Conservation (phyloP, 2,329 filamentous ascomycete genomes). For the Colletotrichum limetticola region DNA sequence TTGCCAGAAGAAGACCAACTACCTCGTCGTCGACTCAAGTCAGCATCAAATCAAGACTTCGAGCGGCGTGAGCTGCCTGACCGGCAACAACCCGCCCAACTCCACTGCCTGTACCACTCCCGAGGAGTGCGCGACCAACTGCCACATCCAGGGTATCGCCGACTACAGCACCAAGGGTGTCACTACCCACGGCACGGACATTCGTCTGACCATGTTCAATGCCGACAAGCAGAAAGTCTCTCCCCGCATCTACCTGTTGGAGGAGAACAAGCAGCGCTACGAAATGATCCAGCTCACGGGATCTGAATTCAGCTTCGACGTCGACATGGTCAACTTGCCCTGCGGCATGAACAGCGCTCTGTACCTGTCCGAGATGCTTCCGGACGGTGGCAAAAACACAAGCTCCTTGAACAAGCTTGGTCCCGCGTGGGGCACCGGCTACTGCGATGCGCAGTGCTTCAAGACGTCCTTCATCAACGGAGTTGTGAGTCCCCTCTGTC, state of each 20-base stretch:
- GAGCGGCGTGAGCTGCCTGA: slow-evolving; percentile 39
- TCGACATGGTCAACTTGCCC: slow-evolving; percentile 71
- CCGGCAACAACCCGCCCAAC: slow-evolving; percentile 44
- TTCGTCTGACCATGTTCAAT: slow-evolving; percentile 41
- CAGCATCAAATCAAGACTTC: slow-evolving; percentile 49
- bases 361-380: slow-evolving; percentile 72
- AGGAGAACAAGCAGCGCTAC: slow-evolving; percentile 62
- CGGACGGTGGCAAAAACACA: slow-evolving; percentile 64
- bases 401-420: slow-evolving; percentile 64
- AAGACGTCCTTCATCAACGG: slow-evolving; percentile 58
- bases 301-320: slow-evolving; percentile 73
- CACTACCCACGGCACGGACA: slow-evolving; percentile 37
- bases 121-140: slow-evolving; percentile 59
- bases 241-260: slow-evolving; percentile 67
- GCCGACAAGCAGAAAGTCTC: slow-evolving; percentile 39
- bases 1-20: slow-evolving; percentile 57
- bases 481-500: slow-evolving; percentile 49
- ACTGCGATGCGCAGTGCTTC: slow-evolving; percentile 68
- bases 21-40: slow-evolving; percentile 61
- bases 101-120: slow-evolving; percentile 55
- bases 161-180: slow-evolving; percentile 53
- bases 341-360: slow-evolving; percentile 75
- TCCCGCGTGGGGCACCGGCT: slow-evolving; percentile 69
- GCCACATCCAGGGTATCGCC: slow-evolving; percentile 59
- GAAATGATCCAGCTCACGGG: slow-evolving; percentile 67